phyloP scores from a whole-genome alignment of 129 eudicot genomes.

The Sambucus nigra region DNA sequence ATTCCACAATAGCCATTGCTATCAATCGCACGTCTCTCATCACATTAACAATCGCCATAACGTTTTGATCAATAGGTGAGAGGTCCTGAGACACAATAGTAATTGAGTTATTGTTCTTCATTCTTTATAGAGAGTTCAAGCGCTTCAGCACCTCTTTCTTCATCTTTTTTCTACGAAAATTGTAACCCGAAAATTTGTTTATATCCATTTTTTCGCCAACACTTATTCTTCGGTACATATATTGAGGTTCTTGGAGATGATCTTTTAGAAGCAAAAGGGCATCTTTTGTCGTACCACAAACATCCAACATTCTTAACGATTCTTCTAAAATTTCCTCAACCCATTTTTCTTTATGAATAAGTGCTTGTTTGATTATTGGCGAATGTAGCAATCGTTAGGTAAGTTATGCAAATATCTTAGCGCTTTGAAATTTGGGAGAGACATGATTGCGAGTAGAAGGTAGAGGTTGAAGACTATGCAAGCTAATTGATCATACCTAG shows the following conservation, averaged over 20 bases:
- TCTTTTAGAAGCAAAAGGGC: slow-evolving; percentile 44
- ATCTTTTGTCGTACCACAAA: slow-evolving; percentile 64
- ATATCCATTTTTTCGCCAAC: slow-evolving; percentile 22
- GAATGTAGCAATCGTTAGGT: slow-evolving; percentile 64
- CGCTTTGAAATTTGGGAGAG: slow-evolving; percentile 40
- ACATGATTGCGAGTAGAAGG: slow-evolving; percentile 19
- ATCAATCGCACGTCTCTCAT: slow-evolving; percentile 59
- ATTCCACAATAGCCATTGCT: slow-evolving; percentile 40
- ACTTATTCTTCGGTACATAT: slow-evolving; percentile 42
- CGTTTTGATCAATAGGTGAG: slow-evolving; percentile 31
- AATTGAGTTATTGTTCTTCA: slow-evolving; percentile 12
- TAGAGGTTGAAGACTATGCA: neutral
- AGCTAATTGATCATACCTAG: neutral
- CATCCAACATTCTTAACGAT: slow-evolving; percentile 56
- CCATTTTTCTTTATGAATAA: slow-evolving; percentile 33
- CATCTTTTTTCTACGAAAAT: slow-evolving; percentile 47
- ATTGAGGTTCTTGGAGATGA: slow-evolving; percentile 65
- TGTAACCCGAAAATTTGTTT: slow-evolving; percentile 32
- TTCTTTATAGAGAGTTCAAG: slow-evolving; percentile 38
- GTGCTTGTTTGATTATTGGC: slow-evolving; percentile 29
- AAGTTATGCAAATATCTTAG: slow-evolving; percentile 61
- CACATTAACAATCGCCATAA: slow-evolving; percentile 42
- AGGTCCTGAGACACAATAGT: slow-evolving; percentile 2
- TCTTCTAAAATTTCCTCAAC: slow-evolving; percentile 63
- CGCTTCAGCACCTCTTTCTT: slow-evolving; percentile 54